phyloP scores from a whole-genome alignment of 2,329 filamentous ascomycete species.

The Albifimbria verrucaria region DNA sequence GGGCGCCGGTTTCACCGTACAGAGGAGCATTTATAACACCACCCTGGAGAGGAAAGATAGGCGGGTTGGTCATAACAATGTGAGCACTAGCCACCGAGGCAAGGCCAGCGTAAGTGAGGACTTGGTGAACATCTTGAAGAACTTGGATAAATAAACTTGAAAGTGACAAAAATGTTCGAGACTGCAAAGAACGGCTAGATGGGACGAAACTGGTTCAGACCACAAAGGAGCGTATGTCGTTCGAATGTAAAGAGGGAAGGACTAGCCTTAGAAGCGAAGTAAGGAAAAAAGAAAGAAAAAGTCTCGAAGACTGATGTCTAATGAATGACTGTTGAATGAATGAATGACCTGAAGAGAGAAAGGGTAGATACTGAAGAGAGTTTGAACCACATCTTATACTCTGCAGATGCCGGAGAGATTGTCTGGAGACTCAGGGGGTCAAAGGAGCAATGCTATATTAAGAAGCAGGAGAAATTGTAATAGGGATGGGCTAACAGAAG shows the following conservation, averaged over 20 bases:
- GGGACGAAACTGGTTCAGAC: no score
- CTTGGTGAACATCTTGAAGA: slow-evolving; percentile 49
- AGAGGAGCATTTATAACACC: slow-evolving; percentile 62
- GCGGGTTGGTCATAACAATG: slow-evolving; percentile 68
- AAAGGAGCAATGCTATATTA: background rate
- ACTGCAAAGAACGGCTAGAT: no score
- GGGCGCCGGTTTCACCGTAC: slow-evolving; percentile 63
- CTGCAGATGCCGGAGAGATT: no score
- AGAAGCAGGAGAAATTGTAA: no score
- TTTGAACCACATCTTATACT: background rate
- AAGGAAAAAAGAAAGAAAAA: background rate
- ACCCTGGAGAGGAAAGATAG: slow-evolving; percentile 49
- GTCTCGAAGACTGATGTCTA: background rate
- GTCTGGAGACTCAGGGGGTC: background rate
- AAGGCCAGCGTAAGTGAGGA: slow-evolving; percentile 52
- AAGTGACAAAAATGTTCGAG: background rate
- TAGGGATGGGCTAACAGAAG: no score
- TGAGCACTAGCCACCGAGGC: slow-evolving; percentile 65
- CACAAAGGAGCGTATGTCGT: no score
- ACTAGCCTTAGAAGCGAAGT: background rate
- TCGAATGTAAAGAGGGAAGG: background rate
- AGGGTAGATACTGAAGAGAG: background rate
- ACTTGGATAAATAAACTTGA: background rate
- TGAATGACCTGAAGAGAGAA: background rate
- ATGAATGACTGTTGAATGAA: background rate